These are phyloP conservation scores for Mycosphaerella arachidis DNA, from an alignment of 2,329 filamentous ascomycete genomes.

Conservation along the genomic window DNA sequence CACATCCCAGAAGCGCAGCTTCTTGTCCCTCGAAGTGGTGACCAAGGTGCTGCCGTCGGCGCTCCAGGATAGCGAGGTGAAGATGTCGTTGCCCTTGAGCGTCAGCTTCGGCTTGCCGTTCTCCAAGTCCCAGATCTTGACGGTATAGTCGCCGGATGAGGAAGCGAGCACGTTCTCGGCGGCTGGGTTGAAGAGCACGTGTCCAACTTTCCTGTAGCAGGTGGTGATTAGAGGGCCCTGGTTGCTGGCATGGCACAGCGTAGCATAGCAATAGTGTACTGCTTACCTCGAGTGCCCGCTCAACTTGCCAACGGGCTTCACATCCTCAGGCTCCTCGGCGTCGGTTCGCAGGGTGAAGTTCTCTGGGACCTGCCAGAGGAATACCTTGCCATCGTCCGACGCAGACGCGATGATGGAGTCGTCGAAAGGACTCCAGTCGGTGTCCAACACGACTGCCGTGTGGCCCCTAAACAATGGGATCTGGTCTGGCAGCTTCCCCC, in stretches of 20 bases:
- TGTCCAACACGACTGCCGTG: slow-evolving; percentile 91
- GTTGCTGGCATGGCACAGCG: background rate
- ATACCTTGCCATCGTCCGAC: slow-evolving; percentile 94
- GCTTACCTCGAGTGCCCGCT: slow-evolving; percentile 76
- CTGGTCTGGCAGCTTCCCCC: slow-evolving; percentile 83
- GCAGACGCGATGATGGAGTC: slow-evolving; percentile 87
- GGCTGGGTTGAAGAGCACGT: slow-evolving; percentile 95
- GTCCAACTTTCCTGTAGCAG: slow-evolving; percentile 77
- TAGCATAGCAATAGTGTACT: background rate
- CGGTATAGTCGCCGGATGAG: slow-evolving; percentile 86
- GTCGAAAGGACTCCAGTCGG: slow-evolving; percentile 98
- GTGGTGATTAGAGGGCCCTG: background rate
- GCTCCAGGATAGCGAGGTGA: slow-evolving; percentile 95
- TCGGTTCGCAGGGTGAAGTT: slow-evolving; percentile 81
- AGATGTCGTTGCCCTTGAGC: slow-evolving; percentile 83
- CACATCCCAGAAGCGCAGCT: slow-evolving; percentile 94
- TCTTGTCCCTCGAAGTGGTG: slow-evolving; percentile 97
- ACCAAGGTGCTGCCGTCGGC: slow-evolving; percentile 79
- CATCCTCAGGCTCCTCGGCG: slow-evolving; percentile 73
- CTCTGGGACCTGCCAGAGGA: slow-evolving; percentile 91
- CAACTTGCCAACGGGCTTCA: slow-evolving; percentile 75
- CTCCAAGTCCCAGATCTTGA: slow-evolving; percentile 94
- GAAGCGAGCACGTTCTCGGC: slow-evolving; percentile 94
- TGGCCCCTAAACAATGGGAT: slow-evolving; percentile 95
- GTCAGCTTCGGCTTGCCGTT: slow-evolving; percentile 69